Evolutionary conservation across 768 basidiomycete genomes (phyloP).

Genomic region (Candolleomyces aberdarensis): DNA sequence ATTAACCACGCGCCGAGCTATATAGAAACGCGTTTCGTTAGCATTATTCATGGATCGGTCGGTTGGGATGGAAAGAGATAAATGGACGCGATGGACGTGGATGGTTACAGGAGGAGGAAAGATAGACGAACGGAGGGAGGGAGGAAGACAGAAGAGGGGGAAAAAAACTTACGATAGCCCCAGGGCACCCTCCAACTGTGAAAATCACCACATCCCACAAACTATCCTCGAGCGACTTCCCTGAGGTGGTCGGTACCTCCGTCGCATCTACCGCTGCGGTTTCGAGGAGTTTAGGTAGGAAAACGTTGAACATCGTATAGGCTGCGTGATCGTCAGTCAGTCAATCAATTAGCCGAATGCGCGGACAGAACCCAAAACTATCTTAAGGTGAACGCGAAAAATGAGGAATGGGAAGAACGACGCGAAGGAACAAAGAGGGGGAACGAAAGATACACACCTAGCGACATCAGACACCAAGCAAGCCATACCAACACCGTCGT

Average conservation of each 20-base stretch:
- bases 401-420: too few relatives aligned
- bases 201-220: constrained; percentile 88
- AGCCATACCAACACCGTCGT: constrained; percentile 81
- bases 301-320: constrained; percentile 93
- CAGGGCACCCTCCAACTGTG: constrained; percentile 81
- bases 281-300: constrained; percentile 83
- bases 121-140: too few relatives aligned
- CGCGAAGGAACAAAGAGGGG: too few relatives aligned
- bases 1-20: constrained; percentile 87
- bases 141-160: too few relatives aligned
- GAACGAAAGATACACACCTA: constrained; percentile 47
- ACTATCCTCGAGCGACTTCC: constrained; percentile 53
- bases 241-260: constrained; percentile 11
- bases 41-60: too few relatives aligned
- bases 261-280: constrained; percentile 32
- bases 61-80: too few relatives aligned
- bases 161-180: constrained; percentile 59
- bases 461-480: constrained; percentile 71
- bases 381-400: too few relatives aligned
- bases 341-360: neutral
- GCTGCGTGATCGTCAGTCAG: constrained; percentile 34
- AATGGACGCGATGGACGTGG: too few relatives aligned
- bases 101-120: too few relatives aligned
- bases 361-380: too few relatives aligned
- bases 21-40: too few relatives aligned